phyloP scores from a whole-genome alignment of 257 asterid species.

The Gentiana macrophylla region DNA sequence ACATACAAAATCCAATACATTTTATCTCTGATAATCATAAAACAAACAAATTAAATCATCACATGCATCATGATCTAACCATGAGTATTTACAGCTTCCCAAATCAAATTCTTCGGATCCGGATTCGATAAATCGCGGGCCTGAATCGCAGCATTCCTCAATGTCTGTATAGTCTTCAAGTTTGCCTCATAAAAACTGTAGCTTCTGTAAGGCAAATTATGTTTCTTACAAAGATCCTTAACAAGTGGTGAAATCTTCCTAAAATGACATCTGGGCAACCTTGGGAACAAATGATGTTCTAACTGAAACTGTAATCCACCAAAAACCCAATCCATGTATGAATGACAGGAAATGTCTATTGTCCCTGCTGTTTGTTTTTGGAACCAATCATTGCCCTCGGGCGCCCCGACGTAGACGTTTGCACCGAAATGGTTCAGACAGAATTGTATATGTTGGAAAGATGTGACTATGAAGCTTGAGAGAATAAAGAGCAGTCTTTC shows the following conservation, averaged over 20 bases:
- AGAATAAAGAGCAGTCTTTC: slow-evolving; percentile 52
- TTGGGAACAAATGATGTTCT: slow-evolving; percentile 82
- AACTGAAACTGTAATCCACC: slow-evolving; percentile 91
- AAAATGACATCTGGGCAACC: slow-evolving; percentile 80
- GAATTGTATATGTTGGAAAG: slow-evolving; percentile 80
- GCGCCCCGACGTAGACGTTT: slow-evolving; percentile 52
- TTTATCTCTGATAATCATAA: background rate
- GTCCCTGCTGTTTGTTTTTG: slow-evolving; percentile 82
- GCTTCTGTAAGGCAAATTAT: slow-evolving; percentile 56
- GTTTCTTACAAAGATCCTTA: slow-evolving; percentile 71
- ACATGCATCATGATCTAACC: slow-evolving; percentile 26
- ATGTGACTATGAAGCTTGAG: slow-evolving; percentile 40
- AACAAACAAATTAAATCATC: background rate
- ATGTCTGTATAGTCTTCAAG: slow-evolving; percentile 41
- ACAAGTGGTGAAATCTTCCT: slow-evolving; percentile 66
- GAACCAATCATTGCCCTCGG: slow-evolving; percentile 80
- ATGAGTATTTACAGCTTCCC: slow-evolving; percentile 91
- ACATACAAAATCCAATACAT: background rate
- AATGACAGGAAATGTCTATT: slow-evolving; percentile 52
- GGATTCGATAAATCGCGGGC: slow-evolving; percentile 50
- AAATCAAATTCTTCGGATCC: slow-evolving; percentile 54
- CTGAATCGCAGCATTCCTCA: slow-evolving; percentile 59
- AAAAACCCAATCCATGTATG: slow-evolving; percentile 77
- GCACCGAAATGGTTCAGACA: slow-evolving; percentile 84
- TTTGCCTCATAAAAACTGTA: slow-evolving; percentile 62